Base-by-base conservation (phyloP, 2,329 filamentous ascomycete species). In the Aspergillus tanneri region DNA sequence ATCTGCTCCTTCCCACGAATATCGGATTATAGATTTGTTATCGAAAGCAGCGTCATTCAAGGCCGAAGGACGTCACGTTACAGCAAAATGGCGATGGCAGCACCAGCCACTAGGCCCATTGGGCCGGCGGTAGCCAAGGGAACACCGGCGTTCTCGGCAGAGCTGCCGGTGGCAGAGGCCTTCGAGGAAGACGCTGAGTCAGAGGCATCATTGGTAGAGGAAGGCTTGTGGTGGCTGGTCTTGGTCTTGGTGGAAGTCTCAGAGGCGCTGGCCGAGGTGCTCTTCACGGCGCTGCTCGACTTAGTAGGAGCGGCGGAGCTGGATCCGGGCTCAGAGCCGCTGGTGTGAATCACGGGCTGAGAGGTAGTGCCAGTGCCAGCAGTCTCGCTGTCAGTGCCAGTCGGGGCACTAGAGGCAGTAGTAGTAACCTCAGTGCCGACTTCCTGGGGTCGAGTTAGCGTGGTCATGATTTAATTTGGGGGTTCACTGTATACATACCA, bases 41-140 rank as follows among this genome's bases (percentile, higher is more conserved):
- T 19, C 24, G 16, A 16, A 14, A 19, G 6, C 9, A 10, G 11
- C 8, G 6, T 18, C 12, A 19, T 14, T 19, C 23, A 28, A 10
- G n/a, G 11, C 10, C 38, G 14, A 16, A 24, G 38, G 14, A 16
- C 32, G 25, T 53, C n/a, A n/a, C n/a, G n/a, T 68, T 69, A 75
- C 55, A 75, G 59, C 52, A 76, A 64, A 55, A 70, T 69, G 56
- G 70, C 69, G 38, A 76, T 58, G 40, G 71, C 62, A 51, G 66
- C 64, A 60, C 71, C 72, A 54, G 71, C 73, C 18, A 73, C 60
- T 42, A 74, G 59, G 19, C 64, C 61, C 21, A 62, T 54, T 22
- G 71, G 66, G 46, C 54, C 70, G 40, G 67, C 67, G 25, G 69
- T 72, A 47, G 64, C 65, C 27, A 69, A 57, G 47, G 68, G 59